Base-by-base conservation (phyloP, 2,329 filamentous ascomycete genomes). In the Tolypocladium amazonense region DNA sequence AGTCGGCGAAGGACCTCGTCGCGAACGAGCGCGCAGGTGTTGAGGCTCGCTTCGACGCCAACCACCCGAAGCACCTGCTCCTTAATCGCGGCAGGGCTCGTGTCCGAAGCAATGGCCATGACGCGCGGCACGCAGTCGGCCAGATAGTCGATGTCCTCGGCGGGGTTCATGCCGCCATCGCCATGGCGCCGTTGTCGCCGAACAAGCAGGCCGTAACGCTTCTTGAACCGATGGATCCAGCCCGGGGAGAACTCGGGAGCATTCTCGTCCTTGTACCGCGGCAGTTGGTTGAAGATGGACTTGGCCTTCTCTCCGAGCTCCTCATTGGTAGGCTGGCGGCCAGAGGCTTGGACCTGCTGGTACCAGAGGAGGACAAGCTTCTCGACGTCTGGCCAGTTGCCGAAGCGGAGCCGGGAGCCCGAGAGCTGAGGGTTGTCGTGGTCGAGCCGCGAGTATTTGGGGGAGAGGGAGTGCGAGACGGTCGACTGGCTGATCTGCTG, bases 141-240 rank as follows among this genome's bases (percentile, higher is more conserved):
- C 3, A 87, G 75, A 68, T 87, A 87, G 53, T 76, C 75, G 38
- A 87, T 78, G 65, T 86, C 82, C 58, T 82, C 79, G 52, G 80
- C 80, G 0, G 77, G 75, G 63, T 81, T 79, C 43, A 75, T 63
- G 23, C 74, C 74, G 1, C 74, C 75, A 56, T 77, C 77, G 25
- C 77, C 77, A 63, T 79, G 78, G 0, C 81, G 78, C 25, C 82
- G 79, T 65, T 84, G 81, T 57, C 82, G 79, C 41, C 82, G 70
- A 55, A 85, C 78, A 23, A 86, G 73, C 20, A 86, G 74, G 0
- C 82, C 82, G 61, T 86, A 86, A 14, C 83, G 78, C 69, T 85
- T 85, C 72, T 86, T 86, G 73, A 86, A 86, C 41, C 83, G 78
- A 65, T 86, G 83, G 60, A 86, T 85, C 83, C 83, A 86, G 47